Conservation (phyloP, 202 grass and related monocot species). For the Schoenoplectus triqueter region DNA sequence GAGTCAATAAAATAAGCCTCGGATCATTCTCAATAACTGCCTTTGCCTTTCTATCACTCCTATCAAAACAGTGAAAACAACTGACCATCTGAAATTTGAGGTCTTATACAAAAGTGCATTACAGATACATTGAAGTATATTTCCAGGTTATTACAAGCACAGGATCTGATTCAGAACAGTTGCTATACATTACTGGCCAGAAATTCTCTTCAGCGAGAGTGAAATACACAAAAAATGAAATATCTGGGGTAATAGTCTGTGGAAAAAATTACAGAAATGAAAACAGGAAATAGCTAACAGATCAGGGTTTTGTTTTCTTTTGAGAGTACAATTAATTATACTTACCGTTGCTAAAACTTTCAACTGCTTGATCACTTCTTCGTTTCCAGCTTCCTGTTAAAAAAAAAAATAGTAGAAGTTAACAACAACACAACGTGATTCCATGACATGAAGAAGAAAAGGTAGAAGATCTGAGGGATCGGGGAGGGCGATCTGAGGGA, state of each 20-base stretch:
- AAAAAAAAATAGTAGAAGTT: background rate
- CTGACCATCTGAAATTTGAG: background rate
- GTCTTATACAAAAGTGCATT: background rate
- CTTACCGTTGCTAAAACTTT: conserved; percentile 31
- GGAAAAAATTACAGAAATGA: conserved; percentile 11
- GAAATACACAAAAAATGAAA: background rate
- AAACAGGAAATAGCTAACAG: background rate
- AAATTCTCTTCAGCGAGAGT: background rate
- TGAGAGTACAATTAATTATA: background rate
- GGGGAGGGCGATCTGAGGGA: no score
- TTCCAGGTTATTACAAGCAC: background rate
- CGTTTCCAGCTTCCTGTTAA: conserved; percentile 38
- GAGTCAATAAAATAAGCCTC: background rate
- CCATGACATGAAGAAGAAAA: no score
- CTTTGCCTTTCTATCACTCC: conserved; percentile 4
- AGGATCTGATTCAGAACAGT: background rate
- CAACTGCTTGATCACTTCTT: conserved; percentile 38
- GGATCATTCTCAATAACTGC: background rate
- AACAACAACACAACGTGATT: background rate
- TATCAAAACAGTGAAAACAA: conserved; percentile 18
- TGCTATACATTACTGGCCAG: background rate
- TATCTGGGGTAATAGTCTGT: background rate
- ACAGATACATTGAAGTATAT: background rate
- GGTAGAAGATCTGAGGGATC: no score
- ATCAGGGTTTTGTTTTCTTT: background rate